Conservation (phyloP, 2,329 filamentous ascomycete species). For the Pyrenochaeta sp. region DNA sequence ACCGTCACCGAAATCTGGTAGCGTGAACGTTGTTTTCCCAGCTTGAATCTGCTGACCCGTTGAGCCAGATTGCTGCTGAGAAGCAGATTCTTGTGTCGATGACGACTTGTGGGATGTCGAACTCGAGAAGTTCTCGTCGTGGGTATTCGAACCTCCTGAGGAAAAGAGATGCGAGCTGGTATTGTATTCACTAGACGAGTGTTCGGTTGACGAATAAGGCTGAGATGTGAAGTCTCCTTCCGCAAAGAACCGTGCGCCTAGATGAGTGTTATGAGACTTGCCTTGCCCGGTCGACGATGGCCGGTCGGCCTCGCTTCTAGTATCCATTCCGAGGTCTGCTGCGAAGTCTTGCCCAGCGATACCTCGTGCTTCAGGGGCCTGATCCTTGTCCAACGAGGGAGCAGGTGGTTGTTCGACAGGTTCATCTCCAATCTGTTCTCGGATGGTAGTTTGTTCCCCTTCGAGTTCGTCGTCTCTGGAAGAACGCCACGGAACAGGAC, state of each 20-base stretch:
- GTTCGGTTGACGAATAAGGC: constrained; percentile 1
- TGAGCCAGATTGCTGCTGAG: neutral
- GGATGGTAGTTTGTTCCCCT: neutral
- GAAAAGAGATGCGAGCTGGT: constrained; percentile 5
- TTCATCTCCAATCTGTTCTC: neutral
- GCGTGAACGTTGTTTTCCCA: constrained; percentile 27
- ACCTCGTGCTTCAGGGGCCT: neutral
- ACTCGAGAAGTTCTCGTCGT: constrained; percentile 7
- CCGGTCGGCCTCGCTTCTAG: neutral
- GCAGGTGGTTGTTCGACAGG: neutral
- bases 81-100: neutral
- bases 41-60: constrained; percentile 16
- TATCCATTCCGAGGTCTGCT: neutral
- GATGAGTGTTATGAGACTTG: neutral
- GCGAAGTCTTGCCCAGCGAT: constrained; percentile 14
- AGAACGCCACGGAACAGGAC: neutral
- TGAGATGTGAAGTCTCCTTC: constrained; percentile 2
- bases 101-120: constrained; percentile 4
- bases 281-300: neutral
- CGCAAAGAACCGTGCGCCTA: constrained; percentile 5
- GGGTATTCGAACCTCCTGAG: constrained; percentile 8
- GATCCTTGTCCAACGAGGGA: neutral
- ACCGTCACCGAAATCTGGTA: constrained; percentile 27
- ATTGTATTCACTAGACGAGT: neutral
- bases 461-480: neutral